Base-by-base conservation (phyloP, 441 rosid species). In the Metrosideros polymorpha region DNA sequence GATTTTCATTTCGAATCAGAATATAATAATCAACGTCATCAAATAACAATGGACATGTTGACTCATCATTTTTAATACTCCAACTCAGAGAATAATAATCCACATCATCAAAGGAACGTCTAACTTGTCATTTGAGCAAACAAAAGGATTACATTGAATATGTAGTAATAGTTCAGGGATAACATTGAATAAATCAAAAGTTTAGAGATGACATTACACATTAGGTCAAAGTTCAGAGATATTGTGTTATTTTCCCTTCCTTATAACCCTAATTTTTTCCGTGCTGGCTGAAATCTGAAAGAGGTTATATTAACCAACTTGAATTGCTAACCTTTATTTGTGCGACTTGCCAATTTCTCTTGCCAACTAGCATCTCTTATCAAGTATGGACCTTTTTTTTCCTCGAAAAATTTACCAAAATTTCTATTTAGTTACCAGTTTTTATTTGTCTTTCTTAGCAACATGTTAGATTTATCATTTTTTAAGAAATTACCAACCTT, bases 121-220 rank as follows among this genome's bases (percentile, higher is more conserved):
- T 30, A 61, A 61, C 30, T 61, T 61, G 5, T 30, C 10, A 2
- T 61, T 61, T 61, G 7, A 61, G 39, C 30, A 57, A 29, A 30
- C 10, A 7, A 7, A 61, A 61, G 19, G 0, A 61, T 2, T 29
- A 61, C 39, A 7, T 6, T 15, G 6, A 29, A 61, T 3, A 61
- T 30, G 29, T 30, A 7, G 0, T 15, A 50, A 50, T 14, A 47
- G 50, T 47, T 47, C 14, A 47, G 5, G 12, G 35, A 7, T 0
- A 10, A 61, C 9, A 61, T 15, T 4, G 3, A 29, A 61, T 2
- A 15, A 50, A 61, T 61, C n/a, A 30, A 15, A 61, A 30, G 5
- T 61, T 0, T 0, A 30, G 0, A 1, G 3, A 29, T 1, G 3
- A n/a, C 5, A 61, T 61, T 61, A 3, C 8, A 30, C 22, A 13